Base-by-base conservation (phyloP, 768 basidiomycete genomes). In the Amanita muscaria region DNA sequence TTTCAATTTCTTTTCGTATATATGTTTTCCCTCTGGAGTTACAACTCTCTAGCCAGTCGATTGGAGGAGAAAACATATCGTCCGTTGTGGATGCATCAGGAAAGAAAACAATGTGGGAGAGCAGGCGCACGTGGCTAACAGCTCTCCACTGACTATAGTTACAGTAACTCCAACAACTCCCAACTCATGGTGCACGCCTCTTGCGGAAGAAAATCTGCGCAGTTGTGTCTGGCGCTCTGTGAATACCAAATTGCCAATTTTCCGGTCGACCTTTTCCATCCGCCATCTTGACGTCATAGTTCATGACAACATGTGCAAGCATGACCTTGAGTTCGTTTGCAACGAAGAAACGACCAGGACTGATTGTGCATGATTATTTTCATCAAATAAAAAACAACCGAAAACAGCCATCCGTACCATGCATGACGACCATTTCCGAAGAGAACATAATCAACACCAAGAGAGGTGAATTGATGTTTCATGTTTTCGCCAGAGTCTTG, bases 181-280 rank as follows among this genome's bases (percentile, higher is more conserved):
- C n/a, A n/a, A n/a, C 27, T 29, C 27, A 29, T 6, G 12, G 7
- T 29, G 6, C 27, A 12, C 27, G 6, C 27, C 27, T 29, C 27
- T 62, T 64, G 47, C 56, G 59, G 51, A 69, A 67, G 51, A 64
- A 52, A 44, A 68, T 53, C 42, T 64, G 52, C 42, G 61, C 64
- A 19, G 43, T 50, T 24, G 46, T 53, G 44, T 66, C 60, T 12
- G 70, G 68, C 24, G 45, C 31, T 29, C 45, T 34, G 2, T 25
- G 31, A 15, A 37, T 22, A 5, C 37, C 50, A 33, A 55, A 40
- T 49, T 53, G 54, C 11, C 14, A 0, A 12, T 16, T 45, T 15
- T 30, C 36, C 36, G 52, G 52, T 18, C 49, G 47, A 24, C 37
- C 37, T 19, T 37, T 34, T 16, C 46, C 59, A 9, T 60, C 42